These are phyloP conservation scores for Nicotiana otophora DNA, from an alignment of 257 asterid genomes.

Conservation along the genomic window DNA sequence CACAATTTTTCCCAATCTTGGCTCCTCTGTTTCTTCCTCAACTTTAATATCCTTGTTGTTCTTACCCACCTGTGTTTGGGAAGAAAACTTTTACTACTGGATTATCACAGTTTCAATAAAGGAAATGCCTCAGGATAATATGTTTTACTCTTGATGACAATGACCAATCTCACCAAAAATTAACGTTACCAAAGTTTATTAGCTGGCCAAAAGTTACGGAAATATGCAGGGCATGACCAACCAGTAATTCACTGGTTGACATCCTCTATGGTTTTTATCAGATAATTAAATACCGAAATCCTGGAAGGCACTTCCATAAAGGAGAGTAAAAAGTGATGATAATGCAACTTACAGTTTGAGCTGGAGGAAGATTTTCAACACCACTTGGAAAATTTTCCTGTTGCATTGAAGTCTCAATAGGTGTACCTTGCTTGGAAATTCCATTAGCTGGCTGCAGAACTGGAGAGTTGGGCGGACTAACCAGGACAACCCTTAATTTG, in stretches of 20 bases:
- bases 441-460: conserved; percentile 38
- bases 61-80: conserved; percentile 32
- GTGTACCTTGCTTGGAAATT: conserved; percentile 39
- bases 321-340: neutral
- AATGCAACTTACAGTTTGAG: conserved; percentile 37
- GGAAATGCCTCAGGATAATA: neutral
- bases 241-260: neutral
- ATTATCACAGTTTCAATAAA: neutral
- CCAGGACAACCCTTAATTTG: conserved; percentile 71
- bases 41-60: conserved; percentile 33
- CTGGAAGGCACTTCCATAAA: neutral
- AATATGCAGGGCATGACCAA: neutral
- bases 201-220: neutral
- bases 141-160: neutral
- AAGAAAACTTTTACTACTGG: neutral
- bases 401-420: conserved; percentile 23
- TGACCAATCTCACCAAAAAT: neutral
- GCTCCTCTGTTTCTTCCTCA: conserved; percentile 32
- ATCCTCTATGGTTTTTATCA: neutral
- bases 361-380: conserved; percentile 41
- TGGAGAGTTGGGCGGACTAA: conserved; percentile 47
- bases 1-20: conserved; percentile 25
- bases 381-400: conserved; percentile 41
- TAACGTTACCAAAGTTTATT: neutral
- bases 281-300: neutral